These are phyloP conservation scores for Colletotrichum gloeosporioides DNA, from an alignment of 2,329 filamentous ascomycete genomes.

Conservation along the genomic window DNA sequence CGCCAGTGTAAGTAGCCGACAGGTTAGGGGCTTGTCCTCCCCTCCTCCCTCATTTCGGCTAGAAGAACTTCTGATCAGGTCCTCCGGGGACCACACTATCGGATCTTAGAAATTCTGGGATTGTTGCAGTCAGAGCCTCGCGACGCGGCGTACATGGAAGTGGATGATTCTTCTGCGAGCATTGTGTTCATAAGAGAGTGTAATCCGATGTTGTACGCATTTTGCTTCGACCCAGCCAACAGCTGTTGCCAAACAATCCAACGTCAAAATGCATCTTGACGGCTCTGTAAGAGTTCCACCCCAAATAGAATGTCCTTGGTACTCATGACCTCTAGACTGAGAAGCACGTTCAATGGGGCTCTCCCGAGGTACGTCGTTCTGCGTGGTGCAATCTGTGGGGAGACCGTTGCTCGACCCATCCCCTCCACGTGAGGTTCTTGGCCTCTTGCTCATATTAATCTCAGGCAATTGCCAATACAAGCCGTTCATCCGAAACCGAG, in stretches of 20 bases:
- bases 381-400: not conserved
- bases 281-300: not conserved
- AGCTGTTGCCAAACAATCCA: not conserved
- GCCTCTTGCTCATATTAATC: not conserved
- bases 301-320: not conserved
- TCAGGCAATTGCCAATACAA: not conserved
- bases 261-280: not conserved
- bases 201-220: not conserved
- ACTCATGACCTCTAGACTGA: not conserved
- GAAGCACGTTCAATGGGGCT: not conserved
- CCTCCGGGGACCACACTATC: not conserved
- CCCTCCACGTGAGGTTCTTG: too few species aligned
- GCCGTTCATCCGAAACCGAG: not conserved
- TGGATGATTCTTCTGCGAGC: not conserved
- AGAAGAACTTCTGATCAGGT: not conserved
- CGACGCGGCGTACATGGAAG: not conserved
- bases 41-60: not conserved
- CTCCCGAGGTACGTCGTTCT: not conserved
- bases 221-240: not conserved
- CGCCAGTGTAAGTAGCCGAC: not conserved
- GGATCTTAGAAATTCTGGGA: not conserved
- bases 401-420: too few species aligned
- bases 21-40: not conserved
- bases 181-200: not conserved
- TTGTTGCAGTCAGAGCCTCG: not conserved